Conservation (phyloP, 139 green algal genomes). For the Chlamydomonas applanata region DNA sequence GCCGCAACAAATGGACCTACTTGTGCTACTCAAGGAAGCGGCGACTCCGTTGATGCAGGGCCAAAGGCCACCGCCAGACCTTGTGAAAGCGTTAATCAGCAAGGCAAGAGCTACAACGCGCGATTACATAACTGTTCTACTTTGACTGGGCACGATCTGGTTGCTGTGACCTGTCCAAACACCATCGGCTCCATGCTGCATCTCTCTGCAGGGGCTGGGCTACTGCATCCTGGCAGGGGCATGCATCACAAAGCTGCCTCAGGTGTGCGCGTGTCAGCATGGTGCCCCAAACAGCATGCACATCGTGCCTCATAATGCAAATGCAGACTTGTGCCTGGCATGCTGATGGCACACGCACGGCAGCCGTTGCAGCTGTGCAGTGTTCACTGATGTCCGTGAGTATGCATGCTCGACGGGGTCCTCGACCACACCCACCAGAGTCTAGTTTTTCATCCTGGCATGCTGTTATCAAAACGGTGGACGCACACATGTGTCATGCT, state of each 20-base stretch:
- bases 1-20: too few species aligned
- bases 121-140: too few species aligned
- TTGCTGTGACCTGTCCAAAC: too few species aligned
- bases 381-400: too few species aligned
- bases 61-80: too few species aligned
- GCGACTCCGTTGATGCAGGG: too few species aligned
- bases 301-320: background rate
- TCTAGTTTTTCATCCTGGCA: background rate
- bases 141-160: too few species aligned
- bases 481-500: background rate
- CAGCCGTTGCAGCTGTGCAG: background rate
- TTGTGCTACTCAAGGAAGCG: too few species aligned
- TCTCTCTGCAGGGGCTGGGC: slow-evolving; percentile 58
- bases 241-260: slow-evolving; percentile 76
- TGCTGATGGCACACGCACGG: background rate
- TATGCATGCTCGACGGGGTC: too few species aligned
- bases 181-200: background rate
- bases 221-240: slow-evolving; percentile 67
- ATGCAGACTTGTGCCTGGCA: background rate
- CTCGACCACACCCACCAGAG: too few species aligned
- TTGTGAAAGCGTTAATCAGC: too few species aligned
- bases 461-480: background rate
- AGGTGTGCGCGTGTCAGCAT: slow-evolving; percentile 48
- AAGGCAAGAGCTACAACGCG: too few species aligned
- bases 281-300: background rate